Evolutionary conservation across 164 flowering plant genomes (phyloP), one percentile per base, ranked within the genome.

Genomic region (Buxus sempervirens): DNA sequence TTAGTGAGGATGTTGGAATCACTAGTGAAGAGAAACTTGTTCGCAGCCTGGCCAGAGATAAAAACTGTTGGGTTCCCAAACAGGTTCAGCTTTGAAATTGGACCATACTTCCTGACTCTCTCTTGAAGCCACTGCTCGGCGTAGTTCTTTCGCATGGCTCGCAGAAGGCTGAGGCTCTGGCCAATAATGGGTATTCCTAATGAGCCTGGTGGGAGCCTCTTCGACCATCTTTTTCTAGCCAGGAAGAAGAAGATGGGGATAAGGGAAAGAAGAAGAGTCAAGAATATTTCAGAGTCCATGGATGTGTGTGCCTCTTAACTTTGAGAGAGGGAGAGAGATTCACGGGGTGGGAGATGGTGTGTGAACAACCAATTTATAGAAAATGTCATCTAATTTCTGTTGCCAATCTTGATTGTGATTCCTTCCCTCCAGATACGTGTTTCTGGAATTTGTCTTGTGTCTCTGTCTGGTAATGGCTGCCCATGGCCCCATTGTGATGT

Each of bases 121-220:
- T 72, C 76, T n/a, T 69, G 57, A 0, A 83, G 56, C 84, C 84
- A 83, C 53, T 68, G 61, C 22, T 81, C 84, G 5, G 77, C 80
- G 0, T 76, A 77, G 73, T 83, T 78, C 18, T 76, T 27, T 42
- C 65, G 63, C 82, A 81, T 69, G 16, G 81, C 81, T n/a, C 75
- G 55, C 0, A 83, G 68, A 49, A 81, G 69, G n/a, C 41, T 28
- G 26, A 83, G 71, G 72, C 82, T 79, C 58, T 83, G 78, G 32
- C 82, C 84, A 14, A 81, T 73, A 2, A 83, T 9, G 14, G 86
- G 86, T n/a, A 81, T 58, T 0, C 84, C 82, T 12, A 83, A 58
- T 1, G 84, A 75, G 16, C 84, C 86, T 10, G 81, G 81, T 14
- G 81, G 81, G 53, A 75, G 66, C 69, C 60, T 77, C 2, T 58